These are phyloP conservation scores for Decorospora gaudefroyi DNA, from an alignment of 2,329 filamentous ascomycete species.

Conservation along the genomic window DNA sequence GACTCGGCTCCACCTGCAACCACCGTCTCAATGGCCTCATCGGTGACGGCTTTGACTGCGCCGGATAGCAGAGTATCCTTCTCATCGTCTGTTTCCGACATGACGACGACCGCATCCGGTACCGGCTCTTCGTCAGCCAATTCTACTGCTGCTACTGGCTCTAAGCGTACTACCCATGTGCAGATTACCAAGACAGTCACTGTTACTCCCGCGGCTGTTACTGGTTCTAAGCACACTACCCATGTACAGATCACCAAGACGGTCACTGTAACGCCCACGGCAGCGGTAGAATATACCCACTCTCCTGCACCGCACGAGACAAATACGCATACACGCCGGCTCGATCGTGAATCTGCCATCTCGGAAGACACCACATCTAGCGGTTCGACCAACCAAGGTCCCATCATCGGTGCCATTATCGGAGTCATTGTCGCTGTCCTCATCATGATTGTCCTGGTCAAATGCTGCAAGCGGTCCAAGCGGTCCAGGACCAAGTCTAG, in stretches of 20 bases:
- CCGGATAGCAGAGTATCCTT: no score
- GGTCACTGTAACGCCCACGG: not conserved
- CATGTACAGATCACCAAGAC: not conserved
- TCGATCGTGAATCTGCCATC: not conserved
- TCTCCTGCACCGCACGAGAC: not conserved
- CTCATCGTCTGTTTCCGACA: no score
- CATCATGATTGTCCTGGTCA: not conserved
- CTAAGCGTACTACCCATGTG: not conserved
- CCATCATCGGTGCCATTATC: not conserved
- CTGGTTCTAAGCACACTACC: not conserved
- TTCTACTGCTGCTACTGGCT: not conserved
- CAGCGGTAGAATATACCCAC: no score
- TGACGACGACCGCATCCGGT: not conserved
- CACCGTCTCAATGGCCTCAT: no score
- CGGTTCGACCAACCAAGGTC: not conserved
- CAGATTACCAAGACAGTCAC: not conserved
- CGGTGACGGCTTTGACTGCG: no score
- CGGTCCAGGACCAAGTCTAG: not conserved
- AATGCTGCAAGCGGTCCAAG: not conserved
- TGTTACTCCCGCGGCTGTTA: not conserved
- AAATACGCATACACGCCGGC: no score
- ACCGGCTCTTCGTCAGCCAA: not conserved
- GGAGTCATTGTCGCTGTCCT: not conserved
- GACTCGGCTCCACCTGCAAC: no score
- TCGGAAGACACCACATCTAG: not conserved